Percentiles rank a stretch among this genome's conserved stretches.
These are phyloP conservation scores for Tetrahymena borealis DNA, from an alignment of 73 alveolate genomes.

Conservation along the genomic window DNA sequence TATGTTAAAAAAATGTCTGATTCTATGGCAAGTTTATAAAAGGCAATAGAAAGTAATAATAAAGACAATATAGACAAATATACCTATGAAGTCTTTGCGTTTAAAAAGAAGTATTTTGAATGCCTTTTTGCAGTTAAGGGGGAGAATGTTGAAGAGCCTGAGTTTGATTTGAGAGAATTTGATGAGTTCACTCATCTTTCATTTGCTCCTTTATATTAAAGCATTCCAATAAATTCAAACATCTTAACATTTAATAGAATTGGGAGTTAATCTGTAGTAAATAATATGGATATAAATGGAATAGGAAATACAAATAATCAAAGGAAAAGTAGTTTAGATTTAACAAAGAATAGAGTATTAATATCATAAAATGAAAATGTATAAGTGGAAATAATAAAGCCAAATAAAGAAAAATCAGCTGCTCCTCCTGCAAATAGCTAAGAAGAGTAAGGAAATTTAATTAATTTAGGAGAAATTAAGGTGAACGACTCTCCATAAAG, in stretches of 20 bases:
- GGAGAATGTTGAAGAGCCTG: background rate
- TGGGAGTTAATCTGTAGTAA: background rate
- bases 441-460: background rate
- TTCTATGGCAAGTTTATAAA: background rate
- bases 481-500: background rate
- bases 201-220: background rate
- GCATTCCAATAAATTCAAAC: background rate
- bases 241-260: background rate
- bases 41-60: background rate
- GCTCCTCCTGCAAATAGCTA: background rate
- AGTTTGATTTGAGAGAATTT: background rate
- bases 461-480: background rate
- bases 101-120: background rate
- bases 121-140: background rate
- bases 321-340: background rate
- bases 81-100: background rate
- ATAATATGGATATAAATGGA: background rate
- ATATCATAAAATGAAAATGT: background rate
- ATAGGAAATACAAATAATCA: background rate
- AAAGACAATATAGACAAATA: background rate
- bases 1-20: background rate
- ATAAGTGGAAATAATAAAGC: background rate
- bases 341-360: background rate
- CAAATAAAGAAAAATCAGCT: background rate
- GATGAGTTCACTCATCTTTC: background rate